Conservation (phyloP, 2,329 filamentous ascomycete genomes). For the Pseudopyrenochaeta lycopersici region DNA sequence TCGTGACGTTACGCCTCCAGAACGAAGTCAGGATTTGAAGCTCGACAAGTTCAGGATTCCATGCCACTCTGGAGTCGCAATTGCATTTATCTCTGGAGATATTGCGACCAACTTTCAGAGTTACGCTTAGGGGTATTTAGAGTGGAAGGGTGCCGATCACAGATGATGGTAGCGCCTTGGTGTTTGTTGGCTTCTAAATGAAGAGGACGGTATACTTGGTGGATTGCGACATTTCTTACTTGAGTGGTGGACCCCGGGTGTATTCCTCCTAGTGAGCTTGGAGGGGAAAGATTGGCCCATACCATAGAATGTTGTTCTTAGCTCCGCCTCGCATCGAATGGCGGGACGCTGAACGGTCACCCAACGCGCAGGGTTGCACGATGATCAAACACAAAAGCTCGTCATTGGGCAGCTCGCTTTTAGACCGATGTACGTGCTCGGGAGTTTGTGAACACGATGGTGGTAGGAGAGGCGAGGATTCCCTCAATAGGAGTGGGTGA, state of each 20-base stretch:
- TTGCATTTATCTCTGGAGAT: too few relatives aligned
- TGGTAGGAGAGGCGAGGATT: neutral
- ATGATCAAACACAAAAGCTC: conserved; percentile 28
- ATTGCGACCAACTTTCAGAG: too few relatives aligned
- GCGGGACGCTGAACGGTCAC: conserved; percentile 19
- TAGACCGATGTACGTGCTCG: neutral
- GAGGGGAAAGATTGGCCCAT: conserved; percentile 10
- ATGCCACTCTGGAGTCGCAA: too few relatives aligned
- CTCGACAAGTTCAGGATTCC: too few relatives aligned
- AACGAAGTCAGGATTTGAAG: too few relatives aligned
- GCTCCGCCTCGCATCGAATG: conserved; percentile 19
- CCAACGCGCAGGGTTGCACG: conserved; percentile 20
- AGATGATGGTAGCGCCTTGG: too few relatives aligned
- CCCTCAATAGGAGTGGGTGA: neutral
- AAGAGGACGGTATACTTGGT: conserved; percentile 15
- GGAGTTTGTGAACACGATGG: conserved; percentile 1
- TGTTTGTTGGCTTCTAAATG: conserved; percentile 15
- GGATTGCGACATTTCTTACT: conserved; percentile 29
- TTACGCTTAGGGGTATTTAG: too few relatives aligned
- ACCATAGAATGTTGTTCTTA: conserved; percentile 16
- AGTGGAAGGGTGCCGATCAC: too few relatives aligned
- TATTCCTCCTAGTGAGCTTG: conserved; percentile 15
- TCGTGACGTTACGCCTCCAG: too few relatives aligned
- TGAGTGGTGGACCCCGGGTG: conserved; percentile 16
- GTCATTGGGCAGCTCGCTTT: conserved; percentile 12